Evolutionary conservation across 2,329 filamentous ascomycete genomes (phyloP), one percentile per base, ranked within the genome.

Genomic region (Alternaria angustiovoidea): DNA sequence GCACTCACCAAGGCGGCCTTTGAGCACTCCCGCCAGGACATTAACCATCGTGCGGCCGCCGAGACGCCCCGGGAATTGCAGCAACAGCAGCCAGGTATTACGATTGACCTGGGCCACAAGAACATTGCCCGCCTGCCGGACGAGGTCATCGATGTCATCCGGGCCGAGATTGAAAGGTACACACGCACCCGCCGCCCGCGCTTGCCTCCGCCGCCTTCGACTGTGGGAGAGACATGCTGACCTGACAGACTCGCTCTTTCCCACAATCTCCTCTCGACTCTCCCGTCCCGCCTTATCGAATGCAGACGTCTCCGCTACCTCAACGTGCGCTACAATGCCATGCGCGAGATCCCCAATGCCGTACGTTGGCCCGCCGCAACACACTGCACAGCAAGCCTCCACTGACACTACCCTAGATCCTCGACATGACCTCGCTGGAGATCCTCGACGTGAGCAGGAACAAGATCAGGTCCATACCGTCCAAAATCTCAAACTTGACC

Each of bases 381-480:
- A 30, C 36, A 16, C 22, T 16, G 18, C 20, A 14, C 30, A 46
- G 18, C 43, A 51, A 38, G 4, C 22, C 20, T 43, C 36, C 61
- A 44, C 57, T 71, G 51, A 66, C 65, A 28, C 44, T 38, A 32
- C 42, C 36, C n/a, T 74, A 96, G 93, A 87, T 98, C 59, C 94
- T 94, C 76, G 89, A 93, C 77, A 85, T 98, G 63, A 89, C 88
- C 53, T 91, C 93, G 34, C 86, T 98, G 56, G 94, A 98, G 80
- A 97, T 97, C 60, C 86, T 98, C 62, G 94, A 98, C 80, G 85
- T 98, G 55, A 94, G 93, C 76, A 88, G 92, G 70, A 98, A 98
- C 76, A 92, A 91, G 76, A 88, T 98, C 62, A 87, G 86, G 48
- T 82, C 86, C 9, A 85, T 98, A 2, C 93, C 94, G 0, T 87